These are phyloP conservation scores for Nicotiana sylvestris DNA, from an alignment of 257 asterid genomes.

Conservation along the genomic window DNA sequence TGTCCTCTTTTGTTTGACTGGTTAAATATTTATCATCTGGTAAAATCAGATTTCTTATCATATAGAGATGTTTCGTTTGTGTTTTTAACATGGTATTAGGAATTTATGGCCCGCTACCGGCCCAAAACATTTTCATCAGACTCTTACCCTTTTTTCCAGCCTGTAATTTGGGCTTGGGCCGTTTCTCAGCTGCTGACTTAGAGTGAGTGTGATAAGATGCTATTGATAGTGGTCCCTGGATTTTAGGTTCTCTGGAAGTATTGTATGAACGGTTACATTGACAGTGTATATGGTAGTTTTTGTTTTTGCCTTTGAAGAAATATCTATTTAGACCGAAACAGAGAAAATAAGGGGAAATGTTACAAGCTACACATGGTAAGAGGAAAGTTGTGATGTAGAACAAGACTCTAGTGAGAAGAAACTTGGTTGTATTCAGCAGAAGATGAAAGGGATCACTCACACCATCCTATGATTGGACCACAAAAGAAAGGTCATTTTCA, in stretches of 20 bases:
- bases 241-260: too few species aligned
- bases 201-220: too few species aligned
- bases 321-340: neutral
- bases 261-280: too few species aligned
- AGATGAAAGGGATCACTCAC: neutral
- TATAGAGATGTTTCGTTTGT: neutral
- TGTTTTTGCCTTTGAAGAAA: neutral
- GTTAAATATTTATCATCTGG: neutral
- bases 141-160: neutral
- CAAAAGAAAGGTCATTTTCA: slow-evolving; percentile 7
- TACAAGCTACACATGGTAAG: neutral
- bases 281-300: neutral
- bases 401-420: neutral
- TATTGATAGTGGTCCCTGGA: too few species aligned
- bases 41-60: neutral
- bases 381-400: neutral
- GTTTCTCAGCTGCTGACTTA: neutral
- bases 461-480: slow-evolving; percentile 7
- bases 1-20: neutral
- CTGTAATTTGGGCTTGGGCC: neutral
- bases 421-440: neutral
- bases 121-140: neutral
- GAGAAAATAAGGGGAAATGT: neutral
- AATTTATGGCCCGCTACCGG: neutral
- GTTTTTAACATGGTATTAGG: neutral